Conservation (phyloP, 495 filamentous ascomycete genomes). For the Penicillium paxilli region DNA sequence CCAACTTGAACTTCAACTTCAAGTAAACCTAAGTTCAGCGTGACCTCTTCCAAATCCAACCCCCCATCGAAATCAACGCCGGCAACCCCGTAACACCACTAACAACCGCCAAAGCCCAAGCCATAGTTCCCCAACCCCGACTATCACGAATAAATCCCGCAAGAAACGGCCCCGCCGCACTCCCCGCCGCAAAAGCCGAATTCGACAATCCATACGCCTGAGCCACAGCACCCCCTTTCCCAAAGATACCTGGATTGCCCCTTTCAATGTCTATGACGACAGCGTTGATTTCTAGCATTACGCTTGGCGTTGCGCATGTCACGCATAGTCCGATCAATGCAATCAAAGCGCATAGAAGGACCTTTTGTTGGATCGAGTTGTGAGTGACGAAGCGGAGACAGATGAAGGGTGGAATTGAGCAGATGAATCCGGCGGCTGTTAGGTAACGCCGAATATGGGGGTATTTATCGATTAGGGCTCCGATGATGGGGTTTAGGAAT, state of each 20-base stretch:
- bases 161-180: constrained; percentile 1
- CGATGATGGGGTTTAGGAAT: neutral
- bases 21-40: neutral
- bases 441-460: neutral
- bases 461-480: neutral
- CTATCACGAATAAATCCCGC: constrained; percentile 7
- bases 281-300: neutral
- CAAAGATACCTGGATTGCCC: neutral
- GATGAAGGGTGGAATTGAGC: neutral
- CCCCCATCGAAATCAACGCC: neutral
- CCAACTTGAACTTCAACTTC: neutral
- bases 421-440: neutral
- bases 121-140: constrained; percentile 6
- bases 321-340: neutral
- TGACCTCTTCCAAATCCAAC: neutral
- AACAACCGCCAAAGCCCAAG: neutral
- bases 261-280: neutral
- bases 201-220: neutral
- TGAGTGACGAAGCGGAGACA: neutral
- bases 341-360: neutral
- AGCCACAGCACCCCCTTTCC: neutral
- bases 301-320: neutral
- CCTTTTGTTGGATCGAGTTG: neutral
- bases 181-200: constrained; percentile 7
- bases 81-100: neutral